These are phyloP conservation scores for Micractinium conductrix DNA, from an alignment of 139 green algal genomes.

Conservation along the genomic window DNA sequence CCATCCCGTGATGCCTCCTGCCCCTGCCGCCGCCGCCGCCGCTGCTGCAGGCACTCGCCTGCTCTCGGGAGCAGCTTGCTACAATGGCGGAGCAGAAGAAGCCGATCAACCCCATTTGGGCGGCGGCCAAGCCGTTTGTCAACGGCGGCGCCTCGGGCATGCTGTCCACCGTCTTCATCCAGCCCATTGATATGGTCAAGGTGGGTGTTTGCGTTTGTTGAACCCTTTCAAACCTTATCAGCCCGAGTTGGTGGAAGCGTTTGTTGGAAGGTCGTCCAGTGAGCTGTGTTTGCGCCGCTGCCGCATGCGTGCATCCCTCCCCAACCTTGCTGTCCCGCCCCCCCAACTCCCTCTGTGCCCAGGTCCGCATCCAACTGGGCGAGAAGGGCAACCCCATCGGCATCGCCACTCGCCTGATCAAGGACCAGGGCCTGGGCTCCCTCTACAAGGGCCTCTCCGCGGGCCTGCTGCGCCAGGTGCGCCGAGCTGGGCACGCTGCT, in stretches of 20 bases:
- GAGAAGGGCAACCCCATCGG: slow-evolving; percentile 82
- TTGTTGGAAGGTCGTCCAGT: too few species aligned
- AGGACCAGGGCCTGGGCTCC: slow-evolving; percentile 71
- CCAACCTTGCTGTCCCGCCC: neutral
- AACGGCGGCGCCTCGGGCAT: slow-evolving; percentile 96
- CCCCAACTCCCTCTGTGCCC: neutral
- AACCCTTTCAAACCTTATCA: too few species aligned
- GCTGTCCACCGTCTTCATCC: slow-evolving; percentile 73
- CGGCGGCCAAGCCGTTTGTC: slow-evolving; percentile 94
- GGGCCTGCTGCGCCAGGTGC: slow-evolving; percentile 96
- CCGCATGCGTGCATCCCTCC: neutral
- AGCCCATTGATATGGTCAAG: slow-evolving; percentile 99
- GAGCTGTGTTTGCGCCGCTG: too few species aligned
- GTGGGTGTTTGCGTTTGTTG: slow-evolving; percentile 60
- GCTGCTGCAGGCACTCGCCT: too few species aligned
- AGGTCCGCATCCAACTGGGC: slow-evolving; percentile 96
- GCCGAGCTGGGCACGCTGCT: too few species aligned
- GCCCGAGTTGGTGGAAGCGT: too few species aligned
- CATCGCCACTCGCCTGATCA: slow-evolving; percentile 76
- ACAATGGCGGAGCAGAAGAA: slow-evolving; percentile 41
- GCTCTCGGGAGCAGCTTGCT: too few species aligned
- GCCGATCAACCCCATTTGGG: slow-evolving; percentile 69
- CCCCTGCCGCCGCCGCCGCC: too few species aligned
- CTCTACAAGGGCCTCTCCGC: slow-evolving; percentile 96
- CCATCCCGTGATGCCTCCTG: too few species aligned